These are phyloP conservation scores for Sporothrix sp. DNA, from an alignment of 2,329 filamentous ascomycete genomes.

Conservation along the genomic window DNA sequence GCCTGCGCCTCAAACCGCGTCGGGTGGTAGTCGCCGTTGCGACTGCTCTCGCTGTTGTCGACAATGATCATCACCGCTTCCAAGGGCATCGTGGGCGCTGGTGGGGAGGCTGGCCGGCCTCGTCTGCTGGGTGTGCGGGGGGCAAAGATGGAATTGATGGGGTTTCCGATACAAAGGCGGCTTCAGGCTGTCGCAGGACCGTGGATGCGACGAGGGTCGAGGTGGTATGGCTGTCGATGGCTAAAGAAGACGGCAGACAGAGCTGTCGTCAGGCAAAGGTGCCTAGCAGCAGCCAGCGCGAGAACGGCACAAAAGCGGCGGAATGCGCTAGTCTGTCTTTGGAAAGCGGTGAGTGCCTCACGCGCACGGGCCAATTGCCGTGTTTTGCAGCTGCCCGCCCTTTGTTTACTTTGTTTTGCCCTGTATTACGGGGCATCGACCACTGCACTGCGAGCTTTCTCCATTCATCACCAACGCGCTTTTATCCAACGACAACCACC, in stretches of 20 bases:
- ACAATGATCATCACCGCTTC: conserved; percentile 99
- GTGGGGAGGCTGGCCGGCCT: conserved; percentile 1
- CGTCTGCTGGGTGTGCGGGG: neutral
- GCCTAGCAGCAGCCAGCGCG: conserved; percentile 11
- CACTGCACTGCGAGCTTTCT: neutral
- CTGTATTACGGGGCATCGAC: neutral
- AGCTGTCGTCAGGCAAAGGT: conserved; percentile 20
- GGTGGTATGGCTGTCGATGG: neutral
- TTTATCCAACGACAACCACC: neutral
- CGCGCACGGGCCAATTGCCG: conserved; percentile 15
- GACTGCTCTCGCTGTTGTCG: conserved; percentile 97
- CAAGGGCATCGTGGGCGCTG: conserved; percentile 69
- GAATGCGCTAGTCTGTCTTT: conserved; percentile 1
- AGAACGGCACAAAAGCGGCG: conserved; percentile 2
- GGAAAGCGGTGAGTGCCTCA: conserved; percentile 13
- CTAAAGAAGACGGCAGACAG: neutral
- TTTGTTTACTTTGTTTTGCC: conserved; percentile 17
- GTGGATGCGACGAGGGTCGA: neutral
- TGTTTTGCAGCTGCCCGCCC: neutral
- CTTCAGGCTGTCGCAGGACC: too few species aligned
- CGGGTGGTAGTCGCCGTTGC: conserved; percentile 87
- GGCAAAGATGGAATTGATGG: neutral
- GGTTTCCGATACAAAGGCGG: too few species aligned
- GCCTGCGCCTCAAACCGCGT: conserved; percentile 94
- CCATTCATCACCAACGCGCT: neutral